phyloP scores from a whole-genome alignment of 306 rosid species.

The Alnus glutinosa region DNA sequence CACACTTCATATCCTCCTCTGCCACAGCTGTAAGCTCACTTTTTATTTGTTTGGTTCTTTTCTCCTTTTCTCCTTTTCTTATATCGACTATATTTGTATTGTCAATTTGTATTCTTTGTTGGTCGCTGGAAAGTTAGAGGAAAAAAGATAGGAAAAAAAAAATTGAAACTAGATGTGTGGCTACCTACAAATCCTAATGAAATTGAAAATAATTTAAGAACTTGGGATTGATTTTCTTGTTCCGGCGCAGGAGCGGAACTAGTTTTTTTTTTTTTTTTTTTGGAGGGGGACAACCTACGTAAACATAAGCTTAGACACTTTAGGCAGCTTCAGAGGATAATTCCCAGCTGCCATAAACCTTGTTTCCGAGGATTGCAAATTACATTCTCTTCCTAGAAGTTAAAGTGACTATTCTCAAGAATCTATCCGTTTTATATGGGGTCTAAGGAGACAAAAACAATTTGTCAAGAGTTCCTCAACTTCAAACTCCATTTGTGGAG shows the following conservation, averaged over 20 bases:
- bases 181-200: not conserved
- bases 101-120: not conserved
- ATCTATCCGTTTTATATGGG: conserved; percentile 59
- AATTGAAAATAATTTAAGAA: not conserved
- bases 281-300: no score
- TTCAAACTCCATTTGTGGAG: no score
- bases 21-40: conserved; percentile 2
- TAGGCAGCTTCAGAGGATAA: conserved; percentile 47
- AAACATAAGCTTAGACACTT: conserved; percentile 6
- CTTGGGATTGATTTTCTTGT: not conserved
- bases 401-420: conserved; percentile 56
- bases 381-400: conserved; percentile 57
- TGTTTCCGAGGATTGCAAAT: conserved; percentile 49
- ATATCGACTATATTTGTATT: not conserved
- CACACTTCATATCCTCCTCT: not conserved
- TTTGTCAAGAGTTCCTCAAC: no score
- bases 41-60: not conserved
- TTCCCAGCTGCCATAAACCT: conserved; percentile 49
- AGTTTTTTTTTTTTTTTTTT: no score
- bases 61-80: not conserved
- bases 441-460: conserved; percentile 22
- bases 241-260: not conserved
- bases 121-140: not conserved
- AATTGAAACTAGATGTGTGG: not conserved
- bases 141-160: not conserved